Evolutionary conservation across 345 rosid genomes (phyloP), one percentile per base, ranked within the genome.

Genomic region (Iberis pinnata): DNA sequence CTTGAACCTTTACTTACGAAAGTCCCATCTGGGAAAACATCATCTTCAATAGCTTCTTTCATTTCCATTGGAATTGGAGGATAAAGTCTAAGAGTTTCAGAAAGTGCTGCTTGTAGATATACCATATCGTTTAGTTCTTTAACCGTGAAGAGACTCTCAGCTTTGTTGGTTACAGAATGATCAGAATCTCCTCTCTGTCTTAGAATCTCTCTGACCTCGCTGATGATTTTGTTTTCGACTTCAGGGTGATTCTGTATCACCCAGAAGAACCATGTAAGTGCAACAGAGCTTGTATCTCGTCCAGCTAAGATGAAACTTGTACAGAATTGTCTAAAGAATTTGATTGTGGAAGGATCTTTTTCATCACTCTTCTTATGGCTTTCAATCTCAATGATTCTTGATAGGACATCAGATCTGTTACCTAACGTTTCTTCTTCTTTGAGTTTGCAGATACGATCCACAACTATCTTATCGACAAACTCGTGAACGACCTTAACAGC

Each of bases 51-150:
- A 0, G 82, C 72, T 58, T 72, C 73, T 52, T 81, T 84, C 18
- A 84, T 77, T 43, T 84, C 94, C 42, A 74, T 75, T 29, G 74
- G 82, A 1, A 84, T 82, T 0, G 94, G 86, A 5, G 94, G 88
- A 41, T 69, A 80, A 10, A 83, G 56, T 42, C 87, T 73, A 73
- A 83, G 38, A 9, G 73, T 56, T 45, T 83, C 92, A 10, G 73
- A 66, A 0, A 83, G 44, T 17, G 79, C 66, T 8, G 92, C 87
- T n/a, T 83, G 75, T 33, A 80, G 64, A 22, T 68, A 76, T 8
- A 67, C 71, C 80, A 80, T 70, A 22, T 70, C 55, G 27, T 63
- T 60, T 22, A 78, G 47, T 49, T 80, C 70, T 38, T 56, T 64
- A 20, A 60, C 77, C 8, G 75, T 70, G 16, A 61, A 58, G 33